Evolutionary conservation across 1,284 basidiomycete genomes (phyloP), one percentile per base, ranked within the genome.

Genomic region (Ceratobasidium sp.): DNA sequence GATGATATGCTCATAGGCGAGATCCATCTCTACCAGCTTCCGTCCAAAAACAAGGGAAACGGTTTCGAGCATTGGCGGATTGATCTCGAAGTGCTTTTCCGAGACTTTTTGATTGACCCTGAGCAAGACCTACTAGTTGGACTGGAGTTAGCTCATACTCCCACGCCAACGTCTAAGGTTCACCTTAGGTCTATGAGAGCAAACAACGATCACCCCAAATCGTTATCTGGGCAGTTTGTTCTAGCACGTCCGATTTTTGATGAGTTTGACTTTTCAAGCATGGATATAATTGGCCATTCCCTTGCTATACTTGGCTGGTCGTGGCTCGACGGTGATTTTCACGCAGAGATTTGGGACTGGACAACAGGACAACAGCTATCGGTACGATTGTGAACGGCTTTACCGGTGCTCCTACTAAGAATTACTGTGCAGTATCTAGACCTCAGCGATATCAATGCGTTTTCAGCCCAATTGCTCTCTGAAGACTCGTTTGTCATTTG

Each of bases 291-390:
- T 23, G 65, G 49, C 17, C 49, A 26, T n/a, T 53, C n/a, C 11
- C 35, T 67, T 26, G 51, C 49, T 53, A 35, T 54, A 7, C 23
- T 67, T 3, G 26, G 28, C 17, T 3, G 15, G 7, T 51, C 63
- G n/a, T 49, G 8, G 1, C 47, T 15, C n/a, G 26, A 3, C 13
- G 8, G 4, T 37, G 33, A 47, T 17, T 33, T 39, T 35, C 28
- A 67, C 35, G 17, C 23, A 10, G 35, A 51, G 49, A 60, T 73
- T 2, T 73, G 69, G 69, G 56, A 73, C 39, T 73, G 69, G 69
- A 37, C 31, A 20, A 73, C 56, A 13, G 68, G 68, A 13, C 26
- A 20, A 33, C 10, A 47, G 11, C 37, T 73, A 10, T 47, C 45
- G 39, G 69, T 73, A 37, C 17, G 69, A n/a, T 45, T 26, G 3